Percentiles rank a stretch among this genome's conserved stretches.
phyloP scores from a whole-genome alignment of 257 asterid species.

The Nicotiana knightiana region DNA sequence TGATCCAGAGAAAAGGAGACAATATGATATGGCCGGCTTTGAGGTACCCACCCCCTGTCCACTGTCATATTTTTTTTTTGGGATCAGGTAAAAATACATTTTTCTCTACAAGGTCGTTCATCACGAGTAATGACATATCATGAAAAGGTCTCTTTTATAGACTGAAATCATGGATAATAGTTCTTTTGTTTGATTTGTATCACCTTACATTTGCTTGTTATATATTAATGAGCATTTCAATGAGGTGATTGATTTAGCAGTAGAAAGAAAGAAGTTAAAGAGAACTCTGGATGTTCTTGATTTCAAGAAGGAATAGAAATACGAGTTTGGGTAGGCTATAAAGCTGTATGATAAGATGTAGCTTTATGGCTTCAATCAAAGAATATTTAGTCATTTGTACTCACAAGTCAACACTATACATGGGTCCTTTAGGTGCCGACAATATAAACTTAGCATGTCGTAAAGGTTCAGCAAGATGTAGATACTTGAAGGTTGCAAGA shows the following conservation, averaged over 20 bases:
- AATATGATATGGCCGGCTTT: constrained; percentile 84
- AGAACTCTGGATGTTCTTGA: not conserved
- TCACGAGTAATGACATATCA: not conserved
- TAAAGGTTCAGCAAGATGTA: not conserved
- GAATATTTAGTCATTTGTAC: not conserved
- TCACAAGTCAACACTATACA: not conserved
- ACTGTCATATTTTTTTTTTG: not conserved
- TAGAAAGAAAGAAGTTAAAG: not conserved
- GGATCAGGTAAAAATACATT: no score
- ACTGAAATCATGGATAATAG: not conserved
- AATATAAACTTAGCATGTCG: not conserved
- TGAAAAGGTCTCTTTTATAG: not conserved
- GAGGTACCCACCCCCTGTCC: constrained; percentile 46
- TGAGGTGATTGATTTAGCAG: not conserved
- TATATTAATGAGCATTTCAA: not conserved
- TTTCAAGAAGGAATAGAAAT: not conserved
- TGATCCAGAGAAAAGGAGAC: constrained; percentile 95
- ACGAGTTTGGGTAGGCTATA: not conserved
- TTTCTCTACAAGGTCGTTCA: not conserved
- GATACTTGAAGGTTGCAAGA: not conserved
- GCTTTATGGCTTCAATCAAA: not conserved
- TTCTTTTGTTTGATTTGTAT: not conserved
- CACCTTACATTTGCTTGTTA: not conserved
- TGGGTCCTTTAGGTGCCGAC: not conserved
- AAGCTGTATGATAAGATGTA: not conserved